Evolutionary conservation across 331 rosid species (phyloP).

Genomic region (Quercus tomentella): DNA sequence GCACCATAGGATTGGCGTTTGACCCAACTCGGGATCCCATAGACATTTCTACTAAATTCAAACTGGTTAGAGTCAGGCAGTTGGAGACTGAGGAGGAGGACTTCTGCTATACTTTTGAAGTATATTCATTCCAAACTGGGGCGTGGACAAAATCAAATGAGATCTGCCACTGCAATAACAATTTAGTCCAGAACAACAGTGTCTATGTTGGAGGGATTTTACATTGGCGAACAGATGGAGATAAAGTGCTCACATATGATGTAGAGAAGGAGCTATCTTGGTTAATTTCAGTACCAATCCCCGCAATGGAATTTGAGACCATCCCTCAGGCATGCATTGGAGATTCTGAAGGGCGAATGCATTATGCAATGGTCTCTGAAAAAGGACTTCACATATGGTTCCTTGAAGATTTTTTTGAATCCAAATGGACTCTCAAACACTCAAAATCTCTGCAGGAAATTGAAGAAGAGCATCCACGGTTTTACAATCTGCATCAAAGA

Average conservation of each 20-base stretch:
- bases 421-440: slow-evolving; percentile 40
- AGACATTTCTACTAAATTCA: slow-evolving; percentile 27
- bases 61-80: slow-evolving; percentile 34
- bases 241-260: slow-evolving; percentile 43
- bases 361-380: slow-evolving; percentile 52
- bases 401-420: slow-evolving; percentile 58
- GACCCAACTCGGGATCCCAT: slow-evolving; percentile 27
- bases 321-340: slow-evolving; percentile 54
- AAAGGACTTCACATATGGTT: slow-evolving; percentile 54
- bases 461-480: slow-evolving; percentile 38
- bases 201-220: slow-evolving; percentile 35
- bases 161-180: slow-evolving; percentile 22
- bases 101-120: slow-evolving; percentile 27
- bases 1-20: slow-evolving; percentile 34
- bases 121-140: slow-evolving; percentile 36
- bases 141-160: slow-evolving; percentile 47
- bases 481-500: slow-evolving; percentile 24
- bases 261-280: slow-evolving; percentile 46
- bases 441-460: slow-evolving; percentile 34
- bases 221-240: slow-evolving; percentile 53
- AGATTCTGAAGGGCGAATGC: slow-evolving; percentile 42
- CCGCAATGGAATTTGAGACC: slow-evolving; percentile 18
- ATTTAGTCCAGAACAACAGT: slow-evolving; percentile 35
- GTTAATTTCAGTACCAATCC: slow-evolving; percentile 48
- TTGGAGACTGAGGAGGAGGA: slow-evolving; percentile 10